These are phyloP conservation scores for Petrea volubilis DNA, from an alignment of 257 asterid genomes.

Conservation along the genomic window DNA sequence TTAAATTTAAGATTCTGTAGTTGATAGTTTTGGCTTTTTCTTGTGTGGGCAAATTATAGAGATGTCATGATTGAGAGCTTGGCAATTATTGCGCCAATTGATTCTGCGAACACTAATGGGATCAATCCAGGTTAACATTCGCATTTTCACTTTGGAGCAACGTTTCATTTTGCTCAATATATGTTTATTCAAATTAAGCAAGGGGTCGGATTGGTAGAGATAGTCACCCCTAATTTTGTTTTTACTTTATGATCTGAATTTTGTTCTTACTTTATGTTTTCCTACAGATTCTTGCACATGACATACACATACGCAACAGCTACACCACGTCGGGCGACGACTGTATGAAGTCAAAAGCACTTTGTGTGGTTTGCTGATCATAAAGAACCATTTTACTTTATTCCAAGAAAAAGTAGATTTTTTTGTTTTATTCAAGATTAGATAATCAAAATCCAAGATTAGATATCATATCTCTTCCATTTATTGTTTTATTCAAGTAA, in stretches of 20 bases:
- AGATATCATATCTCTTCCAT: background rate
- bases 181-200: background rate
- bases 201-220: no score
- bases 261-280: background rate
- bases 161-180: background rate
- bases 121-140: slow-evolving; percentile 71
- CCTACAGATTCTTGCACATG: slow-evolving; percentile 64
- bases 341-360: slow-evolving; percentile 74
- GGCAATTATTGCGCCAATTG: slow-evolving; percentile 56
- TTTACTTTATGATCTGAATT: background rate
- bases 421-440: background rate
- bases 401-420: background rate
- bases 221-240: no score
- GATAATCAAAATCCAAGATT: background rate
- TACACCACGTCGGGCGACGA: slow-evolving; percentile 76
- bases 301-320: slow-evolving; percentile 58
- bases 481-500: no score
- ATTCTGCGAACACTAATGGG: slow-evolving; percentile 72
- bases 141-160: background rate
- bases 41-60: slow-evolving; percentile 21
- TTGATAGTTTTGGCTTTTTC: background rate
- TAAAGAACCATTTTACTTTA: background rate
- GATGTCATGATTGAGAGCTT: slow-evolving; percentile 55
- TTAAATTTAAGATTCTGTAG: background rate
- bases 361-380: no score